These are phyloP conservation scores for Aspergillus sp. DNA, from an alignment of 2,329 filamentous ascomycete genomes.

Conservation along the genomic window DNA sequence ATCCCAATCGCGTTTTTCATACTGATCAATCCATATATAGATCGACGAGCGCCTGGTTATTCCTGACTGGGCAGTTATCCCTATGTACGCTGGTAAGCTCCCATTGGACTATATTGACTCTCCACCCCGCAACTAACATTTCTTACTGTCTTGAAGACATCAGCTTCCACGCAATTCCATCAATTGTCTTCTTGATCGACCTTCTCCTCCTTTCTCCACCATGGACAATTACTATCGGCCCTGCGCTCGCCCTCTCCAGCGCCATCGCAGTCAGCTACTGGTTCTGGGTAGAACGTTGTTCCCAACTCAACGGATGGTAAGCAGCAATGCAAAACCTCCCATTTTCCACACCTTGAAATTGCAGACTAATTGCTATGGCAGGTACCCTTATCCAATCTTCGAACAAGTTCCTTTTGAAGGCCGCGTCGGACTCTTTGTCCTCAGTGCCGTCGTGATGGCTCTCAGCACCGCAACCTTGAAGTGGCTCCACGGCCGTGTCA, in stretches of 20 bases:
- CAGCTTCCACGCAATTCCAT: conserved; percentile 53
- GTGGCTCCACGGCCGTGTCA: conserved; percentile 62
- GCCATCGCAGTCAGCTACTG: conserved; percentile 60
- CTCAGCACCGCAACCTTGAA: conserved; percentile 67
- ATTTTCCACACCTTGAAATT: accelerated
- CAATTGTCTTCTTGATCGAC: conserved; percentile 55
- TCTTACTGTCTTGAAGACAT: conserved; percentile 36
- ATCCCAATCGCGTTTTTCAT: background rate
- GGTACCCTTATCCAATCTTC: conserved; percentile 88
- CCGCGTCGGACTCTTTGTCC: conserved; percentile 66
- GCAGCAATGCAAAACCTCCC: conserved; percentile 22
- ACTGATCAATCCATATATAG: conserved; percentile 20
- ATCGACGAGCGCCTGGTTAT: conserved; percentile 51
- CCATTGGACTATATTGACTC: background rate
- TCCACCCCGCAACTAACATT: background rate
- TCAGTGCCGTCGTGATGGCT: conserved; percentile 71
- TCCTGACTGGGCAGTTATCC: conserved; percentile 43
- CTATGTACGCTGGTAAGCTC: conserved; percentile 36
- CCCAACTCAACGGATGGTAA: conserved; percentile 59
- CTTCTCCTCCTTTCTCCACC: conserved; percentile 60
- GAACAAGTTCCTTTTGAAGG: conserved; percentile 64
- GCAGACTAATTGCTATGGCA: conserved; percentile 32
- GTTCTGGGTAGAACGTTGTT: conserved; percentile 65
- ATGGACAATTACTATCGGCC: conserved; percentile 56
- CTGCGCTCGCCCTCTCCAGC: conserved; percentile 51